These are phyloP conservation scores for Abortiporus biennis DNA, from an alignment of 1,284 basidiomycete species.

Conservation along the genomic window DNA sequence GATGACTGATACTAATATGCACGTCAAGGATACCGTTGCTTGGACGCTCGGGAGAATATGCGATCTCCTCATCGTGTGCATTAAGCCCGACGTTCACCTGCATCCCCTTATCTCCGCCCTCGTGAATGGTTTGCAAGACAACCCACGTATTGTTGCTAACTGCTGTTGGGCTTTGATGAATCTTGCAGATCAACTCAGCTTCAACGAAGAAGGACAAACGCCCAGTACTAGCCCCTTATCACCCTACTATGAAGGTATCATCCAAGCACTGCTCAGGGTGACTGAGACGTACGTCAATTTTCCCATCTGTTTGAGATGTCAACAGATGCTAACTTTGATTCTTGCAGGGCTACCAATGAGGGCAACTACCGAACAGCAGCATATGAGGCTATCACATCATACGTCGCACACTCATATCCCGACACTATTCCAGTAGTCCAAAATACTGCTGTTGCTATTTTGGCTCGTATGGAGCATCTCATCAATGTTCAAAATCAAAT, in stretches of 20 bases:
- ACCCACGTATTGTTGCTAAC: conserved; percentile 85
- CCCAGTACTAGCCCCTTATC: conserved; percentile 59
- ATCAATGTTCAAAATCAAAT: conserved; percentile 90
- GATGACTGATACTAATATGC: conserved; percentile 83
- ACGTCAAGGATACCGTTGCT: conserved; percentile 96
- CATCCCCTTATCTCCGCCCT: conserved; percentile 82
- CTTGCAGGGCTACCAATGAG: conserved; percentile 74
- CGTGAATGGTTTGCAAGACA: conserved; percentile 78
- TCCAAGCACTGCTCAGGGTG: conserved; percentile 76
- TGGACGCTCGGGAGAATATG: conserved; percentile 98
- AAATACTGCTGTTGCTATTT: conserved; percentile 76
- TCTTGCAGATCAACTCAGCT: conserved; percentile 77
- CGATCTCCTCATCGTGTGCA: conserved; percentile 81
- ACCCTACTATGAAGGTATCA: conserved; percentile 85
- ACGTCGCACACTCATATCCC: conserved; percentile 74
- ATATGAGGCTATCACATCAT: conserved; percentile 92
- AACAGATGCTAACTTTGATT: background rate
- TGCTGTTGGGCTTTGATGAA: conserved; percentile 98
- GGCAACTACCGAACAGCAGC: conserved; percentile 92
- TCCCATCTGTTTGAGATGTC: conserved; percentile 3
- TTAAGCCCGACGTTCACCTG: conserved; percentile 88
- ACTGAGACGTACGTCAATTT: conserved; percentile 71
- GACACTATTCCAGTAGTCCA: conserved; percentile 84
- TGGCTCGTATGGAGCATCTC: conserved; percentile 87
- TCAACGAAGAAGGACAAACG: conserved; percentile 55